Base-by-base conservation (phyloP, 2,329 filamentous ascomycete species). In the Periconia macrospinosa region DNA sequence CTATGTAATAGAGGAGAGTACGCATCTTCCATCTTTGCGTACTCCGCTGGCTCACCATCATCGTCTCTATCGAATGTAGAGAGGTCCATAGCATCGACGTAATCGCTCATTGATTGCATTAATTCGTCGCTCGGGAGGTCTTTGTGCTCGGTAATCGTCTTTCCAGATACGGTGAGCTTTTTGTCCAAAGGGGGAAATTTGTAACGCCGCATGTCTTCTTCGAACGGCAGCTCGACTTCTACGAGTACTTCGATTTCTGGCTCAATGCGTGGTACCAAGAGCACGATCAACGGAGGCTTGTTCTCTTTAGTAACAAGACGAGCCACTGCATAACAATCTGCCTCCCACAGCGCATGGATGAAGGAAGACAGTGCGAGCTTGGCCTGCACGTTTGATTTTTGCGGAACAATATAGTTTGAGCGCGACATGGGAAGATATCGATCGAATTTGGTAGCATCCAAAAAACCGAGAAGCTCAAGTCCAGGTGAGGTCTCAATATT, bases 41-140 rank as follows among this genome's bases (percentile, higher is more conserved):
- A 93, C 67, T 97, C 91, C 1, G 76, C 70, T 1, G 77, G 74
- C 10, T 84, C 73, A 13, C 69, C 90, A 42, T 92, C 83, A 44
- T 94, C 90, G 63, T 96, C 88, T 44, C 80, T 82, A 10, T 82
- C 88, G 65, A 88, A 86, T 0, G 73, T 80, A 1, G 88, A 88
- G 2, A 99, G 78, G 65, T 97, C 92, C 93, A 99, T 96, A 8
- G 85, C 86, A 70, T 97, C 91, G 8, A 99, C 91, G 62, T 93
- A 97, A 58, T 91, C 86, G 70, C 87, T 88, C 92, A 99, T 97
- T 1, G 91, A 88, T 46, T 87, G 78, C 50, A 85, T 82, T 20
- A 99, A 80, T 30, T 90, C 85, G 2, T 89, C 81, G 10, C 79
- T 87, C 0, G 94, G 94, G 1, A 99, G 79, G 55, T 95, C 87